Evolutionary conservation across 2,329 filamentous ascomycete genomes (phyloP), one percentile per base, ranked within the genome.

Genomic region (Microdochium trichocladiopsis): DNA sequence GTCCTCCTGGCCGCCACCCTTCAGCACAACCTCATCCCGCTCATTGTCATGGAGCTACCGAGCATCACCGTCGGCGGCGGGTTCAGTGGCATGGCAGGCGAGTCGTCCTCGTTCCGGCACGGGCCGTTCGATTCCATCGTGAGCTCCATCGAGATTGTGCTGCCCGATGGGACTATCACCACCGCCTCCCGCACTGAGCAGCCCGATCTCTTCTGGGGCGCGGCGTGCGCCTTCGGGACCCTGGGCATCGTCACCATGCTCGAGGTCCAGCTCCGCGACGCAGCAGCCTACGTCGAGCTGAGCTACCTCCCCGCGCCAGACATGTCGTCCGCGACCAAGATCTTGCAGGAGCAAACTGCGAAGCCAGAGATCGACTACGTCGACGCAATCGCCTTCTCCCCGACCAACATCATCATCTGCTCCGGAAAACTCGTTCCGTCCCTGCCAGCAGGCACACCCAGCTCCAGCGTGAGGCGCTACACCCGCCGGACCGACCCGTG

Each of bases 11-110:
- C 76, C 51, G 78, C 77, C 3, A 81, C 83, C 1, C 60, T 84
- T n/a, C 66, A 70, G 21, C 66, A 78, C 51, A 76, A 75, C 1
- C 69, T 87, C 1, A 70, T 87, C 2, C 83, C 85, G 1, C 79
- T 81, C 0, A 82, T 88, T 0, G 83, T 87, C 4, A 86, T 86
- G 79, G 84, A 88, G 61, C 87, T 88, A 53, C 84, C 83, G 2
- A 84, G 82, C n/a, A 88, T 88, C 62, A 88, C 85, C 2, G 81
- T 79, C 5, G 85, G 84, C 23, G 85, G 85, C 33, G 84, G 81
- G 2, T 87, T 85, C 65, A 79, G 82, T 47, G 84, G 84, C 2
- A 85, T 81, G 0, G 80, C 83, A 8, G 85, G 84, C 11, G 85
- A 88, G 66, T 87, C 82, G 67, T 85, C 80, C 60, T 84, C 80